These are phyloP conservation scores for Fusarium sp. DNA, from an alignment of 2,329 filamentous ascomycete species.

Conservation along the genomic window DNA sequence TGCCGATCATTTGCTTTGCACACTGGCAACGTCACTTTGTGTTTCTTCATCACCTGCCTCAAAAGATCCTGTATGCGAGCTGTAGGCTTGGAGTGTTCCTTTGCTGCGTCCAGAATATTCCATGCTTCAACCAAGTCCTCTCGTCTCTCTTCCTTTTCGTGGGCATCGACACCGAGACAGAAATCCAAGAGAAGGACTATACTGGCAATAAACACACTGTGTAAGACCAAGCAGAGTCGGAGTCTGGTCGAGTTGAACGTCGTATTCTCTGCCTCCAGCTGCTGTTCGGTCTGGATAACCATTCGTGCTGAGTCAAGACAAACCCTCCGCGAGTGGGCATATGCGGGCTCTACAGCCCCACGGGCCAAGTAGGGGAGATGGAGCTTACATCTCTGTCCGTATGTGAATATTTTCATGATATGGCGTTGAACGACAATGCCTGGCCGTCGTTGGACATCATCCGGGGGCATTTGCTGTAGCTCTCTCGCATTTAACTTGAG, in stretches of 20 bases:
- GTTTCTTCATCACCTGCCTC: constrained; percentile 48
- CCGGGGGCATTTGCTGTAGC: constrained; percentile 35
- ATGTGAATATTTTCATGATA: constrained; percentile 48
- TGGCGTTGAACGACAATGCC: constrained; percentile 49
- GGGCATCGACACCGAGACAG: constrained; percentile 43
- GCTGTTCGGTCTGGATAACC: constrained; percentile 48
- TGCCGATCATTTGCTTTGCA: constrained; percentile 5
- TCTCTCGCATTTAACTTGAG: constrained; percentile 39
- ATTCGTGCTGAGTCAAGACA: constrained; percentile 49
- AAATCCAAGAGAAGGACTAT: constrained; percentile 51
- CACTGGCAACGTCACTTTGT: constrained; percentile 41
- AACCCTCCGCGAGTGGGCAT: constrained; percentile 48
- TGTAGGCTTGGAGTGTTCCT: constrained; percentile 46
- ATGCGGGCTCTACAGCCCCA: constrained; percentile 49
- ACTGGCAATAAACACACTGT: constrained; percentile 50
- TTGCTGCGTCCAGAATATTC: constrained; percentile 49
- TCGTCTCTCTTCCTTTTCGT: constrained; percentile 40
- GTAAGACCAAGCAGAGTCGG: constrained; percentile 47
- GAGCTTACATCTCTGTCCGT: constrained; percentile 51
- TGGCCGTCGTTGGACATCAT: constrained; percentile 40
- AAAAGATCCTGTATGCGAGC: constrained; percentile 48
- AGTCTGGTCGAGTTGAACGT: constrained; percentile 46
- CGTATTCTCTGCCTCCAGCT: constrained; percentile 44
- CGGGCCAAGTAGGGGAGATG: constrained; percentile 52
- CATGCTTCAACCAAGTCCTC: constrained; percentile 48